Conservation (phyloP, 306 rosid genomes). For the Sicyos baderoa region DNA sequence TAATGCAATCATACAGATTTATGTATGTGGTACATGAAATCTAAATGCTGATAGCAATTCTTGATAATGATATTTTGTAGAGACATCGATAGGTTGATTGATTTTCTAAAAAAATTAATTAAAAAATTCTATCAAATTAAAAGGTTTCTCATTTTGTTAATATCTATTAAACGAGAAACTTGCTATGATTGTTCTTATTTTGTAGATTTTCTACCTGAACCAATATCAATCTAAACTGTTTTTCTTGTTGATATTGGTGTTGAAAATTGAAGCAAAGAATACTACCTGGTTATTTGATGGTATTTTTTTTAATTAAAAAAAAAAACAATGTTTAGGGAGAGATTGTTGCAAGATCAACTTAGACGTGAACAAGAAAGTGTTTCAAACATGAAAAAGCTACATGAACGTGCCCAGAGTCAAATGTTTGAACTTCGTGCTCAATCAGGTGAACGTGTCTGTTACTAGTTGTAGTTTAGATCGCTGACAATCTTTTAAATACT, state of each 20-base stretch:
- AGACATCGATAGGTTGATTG: neutral
- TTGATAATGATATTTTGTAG: neutral
- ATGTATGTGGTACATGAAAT: neutral
- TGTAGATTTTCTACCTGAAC: neutral
- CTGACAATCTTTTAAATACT: constrained; percentile 15
- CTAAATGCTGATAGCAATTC: neutral
- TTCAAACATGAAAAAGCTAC: constrained; percentile 86
- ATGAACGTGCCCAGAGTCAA: constrained; percentile 93
- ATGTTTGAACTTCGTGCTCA: constrained; percentile 90
- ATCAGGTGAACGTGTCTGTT: constrained; percentile 51
- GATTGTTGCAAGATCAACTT: constrained; percentile 79
- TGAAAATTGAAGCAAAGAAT: neutral
- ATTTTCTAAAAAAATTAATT: neutral
- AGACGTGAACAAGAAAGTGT: constrained; percentile 90
- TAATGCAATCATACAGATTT: neutral
- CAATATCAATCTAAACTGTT: neutral
- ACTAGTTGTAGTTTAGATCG: constrained; percentile 8
- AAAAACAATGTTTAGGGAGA: constrained; percentile 50
- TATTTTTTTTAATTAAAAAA: constrained; percentile 16
- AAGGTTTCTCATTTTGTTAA: neutral
- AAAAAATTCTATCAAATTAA: neutral
- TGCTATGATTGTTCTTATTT: neutral
- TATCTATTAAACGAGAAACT: neutral
- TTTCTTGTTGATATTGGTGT: constrained; percentile 7
- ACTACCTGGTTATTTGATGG: neutral